These are phyloP conservation scores for Trifolium pratense DNA, from an alignment of 306 rosid species.

Conservation along the genomic window DNA sequence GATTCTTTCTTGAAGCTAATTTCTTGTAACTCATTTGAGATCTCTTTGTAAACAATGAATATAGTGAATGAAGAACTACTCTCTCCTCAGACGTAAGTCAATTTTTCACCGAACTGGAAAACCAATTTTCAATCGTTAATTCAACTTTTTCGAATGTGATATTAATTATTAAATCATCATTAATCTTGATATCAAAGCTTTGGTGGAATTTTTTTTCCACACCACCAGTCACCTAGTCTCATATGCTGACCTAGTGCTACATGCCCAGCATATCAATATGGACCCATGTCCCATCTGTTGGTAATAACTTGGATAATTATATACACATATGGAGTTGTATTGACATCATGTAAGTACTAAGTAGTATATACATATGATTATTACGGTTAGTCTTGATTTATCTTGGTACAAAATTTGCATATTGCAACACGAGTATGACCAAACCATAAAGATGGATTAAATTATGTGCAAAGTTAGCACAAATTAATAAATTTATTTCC, in stretches of 20 bases:
- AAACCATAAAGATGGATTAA: background rate
- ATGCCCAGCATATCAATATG: background rate
- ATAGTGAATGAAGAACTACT: no score
- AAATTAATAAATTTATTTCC: background rate
- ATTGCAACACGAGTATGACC: background rate
- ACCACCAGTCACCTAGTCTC: constrained; percentile 29
- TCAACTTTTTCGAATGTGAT: background rate
- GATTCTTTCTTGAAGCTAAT: no score
- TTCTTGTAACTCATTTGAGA: no score
- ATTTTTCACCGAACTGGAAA: no score
- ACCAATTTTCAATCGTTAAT: background rate
- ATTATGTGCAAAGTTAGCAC: background rate
- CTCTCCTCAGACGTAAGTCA: no score
- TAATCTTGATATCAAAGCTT: constrained; percentile 14
- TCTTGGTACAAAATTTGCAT: background rate
- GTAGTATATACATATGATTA: no score
- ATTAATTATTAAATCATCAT: constrained; percentile 44
- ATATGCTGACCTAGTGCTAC: background rate
- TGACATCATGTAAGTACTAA: background rate
- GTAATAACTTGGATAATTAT: background rate
- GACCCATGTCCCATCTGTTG: background rate
- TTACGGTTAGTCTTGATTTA: background rate
- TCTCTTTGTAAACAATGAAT: no score
- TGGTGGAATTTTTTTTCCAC: constrained; percentile 46
- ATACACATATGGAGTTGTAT: background rate